Base-by-base conservation (phyloP, 495 filamentous ascomycete genomes). In the Penicillium atrosanguineum region DNA sequence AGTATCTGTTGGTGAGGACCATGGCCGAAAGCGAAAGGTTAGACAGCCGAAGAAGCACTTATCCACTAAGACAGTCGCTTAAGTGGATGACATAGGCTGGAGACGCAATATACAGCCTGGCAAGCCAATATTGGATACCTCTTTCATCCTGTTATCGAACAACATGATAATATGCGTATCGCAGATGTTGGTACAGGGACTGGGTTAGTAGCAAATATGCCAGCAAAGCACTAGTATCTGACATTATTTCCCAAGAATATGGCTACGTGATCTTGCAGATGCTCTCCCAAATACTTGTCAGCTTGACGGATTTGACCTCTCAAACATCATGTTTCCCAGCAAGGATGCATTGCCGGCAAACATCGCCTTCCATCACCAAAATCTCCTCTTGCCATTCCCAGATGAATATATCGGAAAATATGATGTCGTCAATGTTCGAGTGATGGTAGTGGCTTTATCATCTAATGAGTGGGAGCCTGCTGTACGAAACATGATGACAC, bases 101-200 rank as follows among this genome's bases (percentile, higher is more conserved):
- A 48, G 37, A 1, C n/a, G 19, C 46, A 38, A 38, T 48, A 23
- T 20, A 36, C 37, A 21, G 29, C 34, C 15, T 48, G 29, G 46
- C 29, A 48, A 34, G 46, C 46, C 19, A 36, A 38, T 7, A 36
- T 48, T 7, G 53, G 53, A 0, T 51, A 56, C 8, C 48, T 46
- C 0, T 2, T 56, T 20, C 53, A 56, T 26, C 53, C 53, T 16
- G 16, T 31, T 19, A 56, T 56, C 16, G 31, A 34, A 18, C 16
- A 9, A 6, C 19, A 47, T 19, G 21, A 37, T 21, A 19, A 15
- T 20, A 51, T 56, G 42, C 37, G 47, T 3, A 37, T 51, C 31
- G 53, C 43, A 42, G 53, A 56, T 43, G 48, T 51, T 38, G 53
- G 53, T 6, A 51, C 42, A 21, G 48, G 53, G 7, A 56, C 53